These are phyloP conservation scores for Xylaria sp. DNA, from an alignment of 2,329 filamentous ascomycete genomes.

Conservation along the genomic window DNA sequence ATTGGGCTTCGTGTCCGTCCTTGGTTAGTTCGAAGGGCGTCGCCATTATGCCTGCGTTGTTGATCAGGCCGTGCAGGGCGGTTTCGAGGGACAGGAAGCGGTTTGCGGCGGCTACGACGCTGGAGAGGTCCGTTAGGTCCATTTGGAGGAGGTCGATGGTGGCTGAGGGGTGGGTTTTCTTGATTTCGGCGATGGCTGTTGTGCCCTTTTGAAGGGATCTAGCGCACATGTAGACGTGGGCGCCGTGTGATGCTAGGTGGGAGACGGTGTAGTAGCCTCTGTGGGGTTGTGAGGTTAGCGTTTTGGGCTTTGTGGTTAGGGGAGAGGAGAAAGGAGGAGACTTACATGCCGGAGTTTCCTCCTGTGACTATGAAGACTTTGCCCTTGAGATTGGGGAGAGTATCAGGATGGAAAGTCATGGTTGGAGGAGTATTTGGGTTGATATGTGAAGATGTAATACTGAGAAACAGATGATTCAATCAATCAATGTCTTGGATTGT, in stretches of 20 bases:
- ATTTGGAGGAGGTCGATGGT: conserved; percentile 52
- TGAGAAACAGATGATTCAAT: conserved; percentile 17
- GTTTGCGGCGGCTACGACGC: conserved; percentile 52
- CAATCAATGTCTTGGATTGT: conserved; percentile 35
- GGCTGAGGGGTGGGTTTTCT: conserved; percentile 48
- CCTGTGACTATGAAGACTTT: conserved; percentile 60
- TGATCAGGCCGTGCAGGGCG: conserved; percentile 51
- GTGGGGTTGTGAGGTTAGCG: conserved; percentile 33
- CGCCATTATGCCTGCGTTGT: conserved; percentile 51
- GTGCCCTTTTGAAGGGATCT: conserved; percentile 52
- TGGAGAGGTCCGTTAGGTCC: conserved; percentile 52
- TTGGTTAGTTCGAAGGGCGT: conserved; percentile 50
- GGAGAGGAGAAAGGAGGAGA: conserved; percentile 37
- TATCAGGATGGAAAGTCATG: conserved; percentile 55
- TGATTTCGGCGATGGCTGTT: conserved; percentile 50
- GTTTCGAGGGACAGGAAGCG: conserved; percentile 47
- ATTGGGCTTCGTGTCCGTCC: conserved; percentile 55
- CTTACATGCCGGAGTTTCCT: conserved; percentile 59
- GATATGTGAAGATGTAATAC: conserved; percentile 37
- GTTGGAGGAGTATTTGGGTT: conserved; percentile 33
- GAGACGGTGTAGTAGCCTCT: conserved; percentile 53
- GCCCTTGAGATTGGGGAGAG: conserved; percentile 56
- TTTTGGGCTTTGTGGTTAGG: conserved; percentile 22
- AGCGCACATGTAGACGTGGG: conserved; percentile 56
- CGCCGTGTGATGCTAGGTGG: conserved; percentile 52